These are phyloP conservation scores for Cystobasidium sp. DNA, from an alignment of 1,284 basidiomycete species.

Conservation along the genomic window DNA sequence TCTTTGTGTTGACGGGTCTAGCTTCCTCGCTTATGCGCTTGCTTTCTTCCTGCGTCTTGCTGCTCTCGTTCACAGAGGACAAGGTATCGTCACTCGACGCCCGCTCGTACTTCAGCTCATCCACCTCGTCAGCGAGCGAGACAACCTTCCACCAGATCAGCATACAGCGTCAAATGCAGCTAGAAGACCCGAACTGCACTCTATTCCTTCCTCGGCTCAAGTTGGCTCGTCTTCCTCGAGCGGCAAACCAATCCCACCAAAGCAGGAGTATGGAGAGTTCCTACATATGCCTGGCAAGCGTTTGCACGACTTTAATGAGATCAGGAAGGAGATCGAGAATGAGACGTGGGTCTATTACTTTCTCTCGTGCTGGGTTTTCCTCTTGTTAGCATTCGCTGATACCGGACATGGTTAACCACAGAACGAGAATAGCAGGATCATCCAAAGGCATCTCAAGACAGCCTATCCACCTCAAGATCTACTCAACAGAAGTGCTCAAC, in stretches of 20 bases:
- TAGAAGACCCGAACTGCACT: constrained; percentile 37
- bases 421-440: constrained; percentile 79
- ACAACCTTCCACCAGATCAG: constrained; percentile 61
- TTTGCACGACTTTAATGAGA: constrained; percentile 92
- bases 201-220: constrained; percentile 2
- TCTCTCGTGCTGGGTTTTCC: not conserved
- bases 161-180: constrained; percentile 49
- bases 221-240: constrained; percentile 45
- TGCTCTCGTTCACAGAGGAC: constrained; percentile 49
- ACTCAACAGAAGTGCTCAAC: constrained; percentile 92
- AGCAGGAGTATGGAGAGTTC: constrained; percentile 92
- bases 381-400: not conserved
- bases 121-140: constrained; percentile 63
- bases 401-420: not conserved
- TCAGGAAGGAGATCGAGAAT: constrained; percentile 95
- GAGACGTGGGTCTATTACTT: constrained; percentile 76
- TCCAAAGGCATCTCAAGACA: constrained; percentile 98
- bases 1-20: constrained; percentile 59
- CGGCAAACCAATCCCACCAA: constrained; percentile 49
- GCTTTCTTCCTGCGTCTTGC: not conserved
- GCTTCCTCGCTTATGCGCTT: not conserved
- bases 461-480: constrained; percentile 88
- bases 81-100: constrained; percentile 92
- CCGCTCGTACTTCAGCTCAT: constrained; percentile 95
- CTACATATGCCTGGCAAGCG: constrained; percentile 87